phyloP scores from a whole-genome alignment of 1,139 yeast species.

The Suhomyces atakaporum region DNA sequence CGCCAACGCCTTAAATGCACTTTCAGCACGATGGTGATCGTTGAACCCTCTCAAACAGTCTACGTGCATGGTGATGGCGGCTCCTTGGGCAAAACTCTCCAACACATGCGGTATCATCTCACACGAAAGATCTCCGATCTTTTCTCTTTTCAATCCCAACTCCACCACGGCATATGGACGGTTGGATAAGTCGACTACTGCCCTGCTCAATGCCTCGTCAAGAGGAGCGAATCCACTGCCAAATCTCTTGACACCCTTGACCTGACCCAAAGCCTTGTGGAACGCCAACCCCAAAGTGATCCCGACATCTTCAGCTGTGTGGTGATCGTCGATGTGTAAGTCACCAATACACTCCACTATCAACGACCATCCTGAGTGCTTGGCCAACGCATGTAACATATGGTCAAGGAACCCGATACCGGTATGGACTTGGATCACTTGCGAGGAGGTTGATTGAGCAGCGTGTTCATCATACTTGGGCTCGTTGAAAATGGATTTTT shows the following conservation, averaged over 20 bases:
- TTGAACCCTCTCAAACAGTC: constrained; percentile 91
- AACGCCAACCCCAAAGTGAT: constrained; percentile 89
- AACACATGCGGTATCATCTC: constrained; percentile 98
- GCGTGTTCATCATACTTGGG: constrained; percentile 53
- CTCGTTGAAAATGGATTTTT: constrained; percentile 50
- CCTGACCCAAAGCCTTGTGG: constrained; percentile 84
- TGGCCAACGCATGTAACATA: constrained; percentile 95
- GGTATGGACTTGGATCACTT: constrained; percentile 76
- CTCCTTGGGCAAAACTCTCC: constrained; percentile 91
- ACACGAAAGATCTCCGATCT: constrained; percentile 85
- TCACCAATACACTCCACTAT: constrained; percentile 91
- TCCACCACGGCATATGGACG: constrained; percentile 92
- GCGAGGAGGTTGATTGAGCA: constrained; percentile 60
- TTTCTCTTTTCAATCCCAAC: constrained; percentile 86
- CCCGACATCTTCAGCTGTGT: constrained; percentile 93
- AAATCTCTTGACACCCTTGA: constrained; percentile 87
- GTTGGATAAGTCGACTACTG: constrained; percentile 91
- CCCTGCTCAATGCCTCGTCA: constrained; percentile 92
- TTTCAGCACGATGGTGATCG: constrained; percentile 95
- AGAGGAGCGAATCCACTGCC: constrained; percentile 96
- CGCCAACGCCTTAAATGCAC: constrained; percentile 95
- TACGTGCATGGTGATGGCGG: constrained; percentile 87
- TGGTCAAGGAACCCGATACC: constrained; percentile 97
- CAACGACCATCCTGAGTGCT: constrained; percentile 95
- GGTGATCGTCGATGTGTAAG: constrained; percentile 95